Evolutionary conservation across 331 rosid species (phyloP), one percentile per base, ranked within the genome.

Genomic region (Prunus yedoensis): DNA sequence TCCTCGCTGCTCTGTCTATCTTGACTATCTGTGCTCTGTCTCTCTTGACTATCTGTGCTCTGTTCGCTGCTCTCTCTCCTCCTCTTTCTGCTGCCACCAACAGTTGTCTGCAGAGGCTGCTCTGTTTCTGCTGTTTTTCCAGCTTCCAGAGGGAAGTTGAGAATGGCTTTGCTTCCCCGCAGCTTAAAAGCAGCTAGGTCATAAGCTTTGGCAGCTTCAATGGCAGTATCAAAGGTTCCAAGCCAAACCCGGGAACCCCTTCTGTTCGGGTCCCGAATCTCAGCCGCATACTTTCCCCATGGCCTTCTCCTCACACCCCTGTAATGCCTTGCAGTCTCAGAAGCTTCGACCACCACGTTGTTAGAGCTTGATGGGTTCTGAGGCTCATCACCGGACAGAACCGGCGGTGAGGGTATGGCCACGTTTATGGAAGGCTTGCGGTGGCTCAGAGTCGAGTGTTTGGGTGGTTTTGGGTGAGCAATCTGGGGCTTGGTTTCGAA

Each of bases 241-340:
- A 94, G 97, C 98, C 98, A 94, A 9, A 94, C 97, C 60, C 97
- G 89, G 9, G 96, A 87, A 0, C 98, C 98, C 74, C 88, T 88
- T 61, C 82, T 76, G 69, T 81, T 88, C 0, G 97, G 98, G 43
- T 93, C 97, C 3, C 97, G 96, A 15, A 93, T 91, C 79, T 93
- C 98, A 1, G 98, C 94, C 0, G 98, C 98, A 49, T 67, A 93
- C 51, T 91, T 93, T 0, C 98, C 98, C 98, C 98, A 93, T 3
- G 97, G 96, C 58, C 98, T 73, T 45, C 90, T 85, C 23, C 98
- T 67, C 45, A 93, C 97, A 0, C 98, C 98, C 69, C 98, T 84
- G 72, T 91, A 91, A 70, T 88, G 96, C 70, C 84, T 85, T 32
- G 47, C 68, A 27, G 43, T 6, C 41, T 35, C 41, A 35, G 41